These are phyloP conservation scores for Fusarium hainanense DNA, from an alignment of 2,329 filamentous ascomycete species.

Conservation along the genomic window DNA sequence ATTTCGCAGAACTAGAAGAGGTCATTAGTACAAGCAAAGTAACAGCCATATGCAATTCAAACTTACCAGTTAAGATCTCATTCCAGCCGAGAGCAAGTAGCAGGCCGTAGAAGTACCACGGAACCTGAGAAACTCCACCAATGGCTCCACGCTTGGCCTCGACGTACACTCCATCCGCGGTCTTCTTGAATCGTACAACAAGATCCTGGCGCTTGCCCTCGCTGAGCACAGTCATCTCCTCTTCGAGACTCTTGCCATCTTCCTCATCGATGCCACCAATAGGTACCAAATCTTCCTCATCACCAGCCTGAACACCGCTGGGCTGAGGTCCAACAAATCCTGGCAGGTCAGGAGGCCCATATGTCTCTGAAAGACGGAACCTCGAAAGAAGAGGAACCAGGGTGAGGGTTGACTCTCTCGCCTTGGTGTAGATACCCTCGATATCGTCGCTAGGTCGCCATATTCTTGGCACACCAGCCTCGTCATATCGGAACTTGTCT, in stretches of 20 bases:
- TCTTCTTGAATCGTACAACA: slow-evolving; percentile 96
- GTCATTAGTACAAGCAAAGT: slow-evolving; percentile 18
- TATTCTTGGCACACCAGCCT: slow-evolving; percentile 91
- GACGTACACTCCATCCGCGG: slow-evolving; percentile 95
- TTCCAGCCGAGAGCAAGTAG: slow-evolving; percentile 97
- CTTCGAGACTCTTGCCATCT: slow-evolving; percentile 91
- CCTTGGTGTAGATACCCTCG: slow-evolving; percentile 91
- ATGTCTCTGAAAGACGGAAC: slow-evolving; percentile 82
- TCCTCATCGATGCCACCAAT: slow-evolving; percentile 96
- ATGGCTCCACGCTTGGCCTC: slow-evolving; percentile 98
- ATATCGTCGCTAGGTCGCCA: slow-evolving; percentile 98
- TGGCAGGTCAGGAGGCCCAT: slow-evolving; percentile 81
- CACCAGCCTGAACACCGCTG: slow-evolving; percentile 76
- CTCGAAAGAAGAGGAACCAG: slow-evolving; percentile 89
- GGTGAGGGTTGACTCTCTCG: slow-evolving; percentile 89
- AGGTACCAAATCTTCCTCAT: slow-evolving; percentile 88
- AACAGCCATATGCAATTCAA: neutral
- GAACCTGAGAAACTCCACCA: slow-evolving; percentile 92
- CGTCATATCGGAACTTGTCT: slow-evolving; percentile 98
- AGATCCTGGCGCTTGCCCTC: slow-evolving; percentile 92
- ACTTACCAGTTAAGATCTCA: slow-evolving; percentile 91
- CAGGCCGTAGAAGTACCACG: slow-evolving; percentile 92
- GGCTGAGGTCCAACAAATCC: slow-evolving; percentile 86
- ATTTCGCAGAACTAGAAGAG: slow-evolving; percentile 81
- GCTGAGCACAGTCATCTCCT: slow-evolving; percentile 94